Percentiles rank a stretch among this genome's conserved stretches.
phyloP scores from a whole-genome alignment of 2,329 filamentous ascomycete species.

The Neophaeococcomyces aloes region DNA sequence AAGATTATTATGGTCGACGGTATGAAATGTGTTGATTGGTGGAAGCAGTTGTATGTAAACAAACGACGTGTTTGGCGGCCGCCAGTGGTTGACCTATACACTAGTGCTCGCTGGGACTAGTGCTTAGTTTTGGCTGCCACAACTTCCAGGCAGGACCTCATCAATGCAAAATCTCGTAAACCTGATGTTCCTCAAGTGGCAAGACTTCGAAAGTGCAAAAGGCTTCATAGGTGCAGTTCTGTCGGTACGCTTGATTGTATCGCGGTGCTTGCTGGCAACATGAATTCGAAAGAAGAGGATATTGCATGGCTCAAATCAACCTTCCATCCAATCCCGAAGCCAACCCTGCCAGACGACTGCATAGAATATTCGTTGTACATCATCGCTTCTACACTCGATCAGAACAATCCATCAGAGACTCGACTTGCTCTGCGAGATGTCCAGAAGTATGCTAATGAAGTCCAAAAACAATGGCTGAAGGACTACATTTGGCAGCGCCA shows the following conservation, averaged over 20 bases:
- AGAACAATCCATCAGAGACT: constrained; percentile 46
- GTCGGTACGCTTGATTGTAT: no score
- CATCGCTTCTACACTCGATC: constrained; percentile 47
- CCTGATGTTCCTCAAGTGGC: no score
- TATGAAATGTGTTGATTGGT: constrained; percentile 70
- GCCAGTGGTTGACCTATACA: neutral
- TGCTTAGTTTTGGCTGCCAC: no score
- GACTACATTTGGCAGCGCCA: constrained; percentile 96
- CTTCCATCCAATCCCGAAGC: constrained; percentile 54
- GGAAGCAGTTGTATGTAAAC: no score
- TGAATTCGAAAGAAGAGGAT: constrained; percentile 43
- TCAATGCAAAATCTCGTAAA: no score
- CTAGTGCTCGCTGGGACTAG: constrained; percentile 1
- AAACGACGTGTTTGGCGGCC: no score
- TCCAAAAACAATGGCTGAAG: constrained; percentile 57
- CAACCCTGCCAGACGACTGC: constrained; percentile 64
- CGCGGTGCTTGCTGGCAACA: constrained; percentile 12
- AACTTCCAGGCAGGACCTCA: no score
- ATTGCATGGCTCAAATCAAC: constrained; percentile 57
- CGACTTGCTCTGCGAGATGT: constrained; percentile 59
- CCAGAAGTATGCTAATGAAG: constrained; percentile 54
- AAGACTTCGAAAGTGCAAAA: no score
- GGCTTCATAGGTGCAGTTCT: no score
- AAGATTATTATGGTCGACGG: constrained; percentile 76
- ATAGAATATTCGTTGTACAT: constrained; percentile 76